Percentiles rank a stretch among this genome's conserved stretches.
These are phyloP conservation scores for Fusarium marasasianum DNA, from an alignment of 2,329 filamentous ascomycete genomes.

Conservation along the genomic window DNA sequence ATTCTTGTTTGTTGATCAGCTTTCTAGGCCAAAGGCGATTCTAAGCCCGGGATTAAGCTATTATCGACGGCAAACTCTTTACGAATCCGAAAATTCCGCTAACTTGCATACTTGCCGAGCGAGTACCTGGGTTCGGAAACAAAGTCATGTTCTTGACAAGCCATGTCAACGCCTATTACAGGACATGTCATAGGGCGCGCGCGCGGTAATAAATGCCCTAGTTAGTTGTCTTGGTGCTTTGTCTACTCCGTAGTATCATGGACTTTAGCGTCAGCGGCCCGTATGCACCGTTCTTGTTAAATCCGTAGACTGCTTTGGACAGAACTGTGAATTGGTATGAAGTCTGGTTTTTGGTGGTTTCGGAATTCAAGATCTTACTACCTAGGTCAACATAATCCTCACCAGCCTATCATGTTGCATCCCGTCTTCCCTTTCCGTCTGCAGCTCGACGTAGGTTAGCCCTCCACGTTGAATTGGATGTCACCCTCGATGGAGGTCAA, in stretches of 20 bases:
- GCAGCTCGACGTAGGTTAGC: not conserved
- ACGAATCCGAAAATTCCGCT: not conserved
- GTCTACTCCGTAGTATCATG: not conserved
- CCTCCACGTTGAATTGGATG: not conserved
- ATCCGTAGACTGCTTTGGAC: not conserved
- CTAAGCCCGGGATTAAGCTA: not conserved
- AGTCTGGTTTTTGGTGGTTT: not conserved
- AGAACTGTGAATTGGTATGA: not conserved
- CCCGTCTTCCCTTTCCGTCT: too few relatives aligned
- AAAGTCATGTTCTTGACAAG: not conserved
- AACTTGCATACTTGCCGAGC: not conserved
- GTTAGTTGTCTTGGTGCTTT: not conserved
- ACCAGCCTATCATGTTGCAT: not conserved
- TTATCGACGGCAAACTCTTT: not conserved
- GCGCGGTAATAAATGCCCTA: not conserved
- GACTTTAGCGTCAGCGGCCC: not conserved
- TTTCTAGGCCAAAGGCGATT: not conserved
- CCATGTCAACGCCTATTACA: not conserved
- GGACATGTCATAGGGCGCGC: not conserved
- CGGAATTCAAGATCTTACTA: not conserved
- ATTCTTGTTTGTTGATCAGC: not conserved
- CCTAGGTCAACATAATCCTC: not conserved
- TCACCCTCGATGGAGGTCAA: conserved; percentile 7
- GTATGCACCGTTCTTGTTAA: not conserved
- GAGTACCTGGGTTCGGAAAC: not conserved